Evolutionary conservation across 306 rosid species (phyloP).

Genomic region (Mucuna pruriens): DNA sequence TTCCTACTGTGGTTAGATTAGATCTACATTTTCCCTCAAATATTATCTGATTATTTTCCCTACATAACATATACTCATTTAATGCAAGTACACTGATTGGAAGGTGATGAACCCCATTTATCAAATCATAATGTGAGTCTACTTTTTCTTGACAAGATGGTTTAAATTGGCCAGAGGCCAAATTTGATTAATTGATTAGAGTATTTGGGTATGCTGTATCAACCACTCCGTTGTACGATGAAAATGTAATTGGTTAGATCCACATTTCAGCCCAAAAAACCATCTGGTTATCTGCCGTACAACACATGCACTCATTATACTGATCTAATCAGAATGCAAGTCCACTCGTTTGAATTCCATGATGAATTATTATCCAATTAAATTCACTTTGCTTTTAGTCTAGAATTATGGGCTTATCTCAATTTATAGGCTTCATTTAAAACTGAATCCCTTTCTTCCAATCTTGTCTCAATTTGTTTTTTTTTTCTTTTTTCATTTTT

Average conservation of each 20-base stretch:
- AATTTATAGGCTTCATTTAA: no score
- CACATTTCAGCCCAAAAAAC: constrained; percentile 4
- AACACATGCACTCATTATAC: neutral
- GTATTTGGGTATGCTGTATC: constrained; percentile 10
- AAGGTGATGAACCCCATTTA: neutral
- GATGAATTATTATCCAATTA: neutral
- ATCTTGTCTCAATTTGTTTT: no score
- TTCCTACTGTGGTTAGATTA: constrained; percentile 1
- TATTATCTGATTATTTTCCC: neutral
- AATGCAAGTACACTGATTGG: constrained; percentile 7
- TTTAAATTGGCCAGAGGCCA: constrained; percentile 6
- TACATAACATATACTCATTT: neutral
- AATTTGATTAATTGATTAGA: neutral
- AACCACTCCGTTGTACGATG: constrained; percentile 21
- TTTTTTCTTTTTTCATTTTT: no score
- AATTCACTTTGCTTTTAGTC: neutral
- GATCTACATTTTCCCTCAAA: constrained; percentile 22
- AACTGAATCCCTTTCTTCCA: no score
- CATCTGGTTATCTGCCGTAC: neutral
- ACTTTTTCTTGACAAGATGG: neutral
- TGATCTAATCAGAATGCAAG: constrained; percentile 11
- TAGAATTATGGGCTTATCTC: no score
- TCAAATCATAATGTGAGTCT: neutral
- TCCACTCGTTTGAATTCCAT: neutral
- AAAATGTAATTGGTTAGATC: neutral